These are phyloP conservation scores for Cladosporium oxysporum DNA, from an alignment of 2,329 filamentous ascomycete species.

Conservation along the genomic window DNA sequence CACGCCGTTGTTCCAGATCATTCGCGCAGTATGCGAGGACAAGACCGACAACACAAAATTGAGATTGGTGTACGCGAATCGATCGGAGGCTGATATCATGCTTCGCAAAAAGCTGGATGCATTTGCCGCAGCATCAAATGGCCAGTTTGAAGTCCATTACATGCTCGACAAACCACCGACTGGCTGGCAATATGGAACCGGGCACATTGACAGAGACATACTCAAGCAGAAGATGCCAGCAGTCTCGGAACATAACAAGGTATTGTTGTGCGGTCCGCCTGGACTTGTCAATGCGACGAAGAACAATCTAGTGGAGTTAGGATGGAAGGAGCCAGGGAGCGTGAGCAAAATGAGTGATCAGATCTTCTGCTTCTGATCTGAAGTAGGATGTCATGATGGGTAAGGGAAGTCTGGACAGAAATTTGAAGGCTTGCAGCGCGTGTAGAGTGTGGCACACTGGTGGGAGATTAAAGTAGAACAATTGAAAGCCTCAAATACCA, in stretches of 20 bases:
- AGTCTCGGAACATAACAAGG: constrained; percentile 48
- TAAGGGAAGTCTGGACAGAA: background rate
- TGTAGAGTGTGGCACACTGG: background rate
- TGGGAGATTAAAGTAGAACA: background rate
- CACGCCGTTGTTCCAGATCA: constrained; percentile 63
- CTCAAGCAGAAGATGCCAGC: constrained; percentile 53
- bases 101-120: constrained; percentile 57
- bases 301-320: constrained; percentile 54
- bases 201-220: constrained; percentile 55
- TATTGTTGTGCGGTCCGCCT: constrained; percentile 63
- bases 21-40: constrained; percentile 64
- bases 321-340: constrained; percentile 83
- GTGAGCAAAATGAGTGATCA: constrained; percentile 96
- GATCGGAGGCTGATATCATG: constrained; percentile 61
- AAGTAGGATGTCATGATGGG: background rate
- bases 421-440: background rate
- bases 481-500: too few species aligned
- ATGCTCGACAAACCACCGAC: constrained; percentile 52
- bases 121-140: constrained; percentile 50
- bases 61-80: constrained; percentile 61
- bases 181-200: constrained; percentile 52
- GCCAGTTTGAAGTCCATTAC: constrained; percentile 59
- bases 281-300: constrained; percentile 61
- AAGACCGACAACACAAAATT: constrained; percentile 59
- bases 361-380: constrained; percentile 80